Evolutionary conservation across 164 flowering plant genomes (phyloP), one percentile per base, ranked within the genome.

Genomic region (Pachysandra terminalis): DNA sequence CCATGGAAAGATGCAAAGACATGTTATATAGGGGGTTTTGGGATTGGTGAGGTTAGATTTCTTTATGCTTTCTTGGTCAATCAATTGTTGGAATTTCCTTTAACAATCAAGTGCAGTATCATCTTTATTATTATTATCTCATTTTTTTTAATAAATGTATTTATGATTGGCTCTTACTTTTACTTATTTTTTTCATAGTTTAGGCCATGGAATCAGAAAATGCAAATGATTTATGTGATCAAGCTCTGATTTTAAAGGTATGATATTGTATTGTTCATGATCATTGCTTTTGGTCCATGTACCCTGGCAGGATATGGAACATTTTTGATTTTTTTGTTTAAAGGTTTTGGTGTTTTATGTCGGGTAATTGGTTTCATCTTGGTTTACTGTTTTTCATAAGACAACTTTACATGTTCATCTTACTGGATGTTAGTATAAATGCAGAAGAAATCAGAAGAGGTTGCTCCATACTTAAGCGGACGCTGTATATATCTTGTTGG

Each of bases 401-500:
- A 41, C 8, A 17, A 19, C 45, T 69, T 53, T 69, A 2, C 27
- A 23, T 37, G 45, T 58, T 32, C 19, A 32, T 76, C 73, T 77
- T 1, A 75, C 67, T 68, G 66, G 40, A 61, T 40, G 64, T 68
- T 56, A 17, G 22, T 74, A 16, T 53, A 69, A 72, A 76, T 86
- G 83, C 96, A 95, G 98, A 84, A 71, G 23, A 93, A 90, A 76
- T 61, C 93, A 61, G 78, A 81, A 80, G 89, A 88, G 66, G 74
- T 96, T 73, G 73, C 74, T 64, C 87, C 90, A 57, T 77, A 81
- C 77, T 75, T 93, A 66, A 74, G 73, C 73, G 99, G 96, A 35
- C 88, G 90, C 14, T 87, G 92, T 65, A 76, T 96, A 71, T 93
- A 86, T 83, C 99, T 96, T 75, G 98, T 96, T 67, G 99, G 99